phyloP scores from a whole-genome alignment of 176 grass and related monocot genomes.

The Miscanthus lutarioriparius region DNA sequence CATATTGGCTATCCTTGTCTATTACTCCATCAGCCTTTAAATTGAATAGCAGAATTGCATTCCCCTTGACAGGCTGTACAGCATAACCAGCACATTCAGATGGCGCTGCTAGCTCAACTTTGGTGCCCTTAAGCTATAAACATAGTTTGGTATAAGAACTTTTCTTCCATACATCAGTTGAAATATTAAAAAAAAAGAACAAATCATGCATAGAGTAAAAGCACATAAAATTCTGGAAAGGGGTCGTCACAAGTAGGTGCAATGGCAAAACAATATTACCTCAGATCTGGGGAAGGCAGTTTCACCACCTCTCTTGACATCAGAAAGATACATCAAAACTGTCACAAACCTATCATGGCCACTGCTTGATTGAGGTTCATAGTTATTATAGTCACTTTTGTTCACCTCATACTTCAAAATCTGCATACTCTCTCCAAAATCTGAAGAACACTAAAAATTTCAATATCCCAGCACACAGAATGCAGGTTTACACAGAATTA shows the following conservation, averaged over 20 bases:
- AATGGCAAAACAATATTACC: slow-evolving; percentile 43
- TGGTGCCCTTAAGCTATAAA: slow-evolving; percentile 46
- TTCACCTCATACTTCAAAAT: slow-evolving; percentile 47
- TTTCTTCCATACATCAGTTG: background rate
- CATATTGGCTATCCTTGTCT: slow-evolving; percentile 52
- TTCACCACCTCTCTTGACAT: slow-evolving; percentile 70
- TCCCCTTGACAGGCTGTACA: slow-evolving; percentile 58
- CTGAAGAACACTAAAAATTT: slow-evolving; percentile 44
- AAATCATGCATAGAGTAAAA: background rate
- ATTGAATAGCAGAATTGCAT: slow-evolving; percentile 71
- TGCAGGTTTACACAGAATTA: background rate
- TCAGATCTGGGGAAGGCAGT: slow-evolving; percentile 68
- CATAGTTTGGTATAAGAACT: slow-evolving; percentile 26
- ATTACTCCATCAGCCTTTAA: slow-evolving; percentile 55
- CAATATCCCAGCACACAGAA: background rate
- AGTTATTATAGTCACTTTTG: slow-evolving; percentile 49
- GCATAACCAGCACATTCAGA: slow-evolving; percentile 64
- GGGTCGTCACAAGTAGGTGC: background rate
- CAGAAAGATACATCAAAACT: slow-evolving; percentile 74
- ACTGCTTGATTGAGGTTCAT: slow-evolving; percentile 41
- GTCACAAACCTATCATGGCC: slow-evolving; percentile 43
- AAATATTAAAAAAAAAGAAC: background rate
- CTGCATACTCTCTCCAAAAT: slow-evolving; percentile 63
- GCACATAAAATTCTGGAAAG: background rate
- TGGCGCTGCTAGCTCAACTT: slow-evolving; percentile 38